Evolutionary conservation across 2,329 filamentous ascomycete genomes (phyloP), one percentile per base, ranked within the genome.

Genomic region (Aspergillus alliaceus): DNA sequence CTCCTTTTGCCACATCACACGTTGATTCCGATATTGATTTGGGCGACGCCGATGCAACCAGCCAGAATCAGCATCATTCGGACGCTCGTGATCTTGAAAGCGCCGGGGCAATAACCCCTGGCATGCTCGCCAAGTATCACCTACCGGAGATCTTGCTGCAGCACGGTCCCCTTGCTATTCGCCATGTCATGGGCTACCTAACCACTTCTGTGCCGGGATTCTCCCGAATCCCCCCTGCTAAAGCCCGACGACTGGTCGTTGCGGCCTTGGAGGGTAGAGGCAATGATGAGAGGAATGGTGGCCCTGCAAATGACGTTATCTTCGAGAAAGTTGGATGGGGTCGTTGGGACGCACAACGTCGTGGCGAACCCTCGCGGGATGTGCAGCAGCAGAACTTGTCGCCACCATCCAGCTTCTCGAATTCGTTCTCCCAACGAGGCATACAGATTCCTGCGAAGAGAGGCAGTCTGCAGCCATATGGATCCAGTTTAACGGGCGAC

Each of bases 261-360:
- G 90, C 89, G 58, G 93, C 93, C 59, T 79, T 98, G 64, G 93
- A 98, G 78, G 90, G 90, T 66, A 88, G 90, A 66, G 80, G 80
- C n/a, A 81, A 78, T 47, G 82, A 81, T 54, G 82, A 81, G 48
- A 75, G 76, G 55, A 77, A 78, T 44, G 79, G 77, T 60, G 84
- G 84, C 61, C 75, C 77, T 54, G 82, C 86, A 62, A 82, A 83
- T 58, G 85, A 86, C 50, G 73, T 79, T 58, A 64, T 79, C 54
- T 98, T 96, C 71, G 90, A 96, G 75, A 98, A 98, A 81, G 91
- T 97, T 58, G 93, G 93, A 70, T 98, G 93, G 93, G 95, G 95
- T 58, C 87, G 92, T 64, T 99, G 93, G 93, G 90, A 96, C 75
- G 95, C 93, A 60, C 87, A 87, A 71, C 83, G 86, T 72, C 86